Conservation (phyloP, 768 basidiomycete genomes). For the Ephemerocybe angulata region DNA sequence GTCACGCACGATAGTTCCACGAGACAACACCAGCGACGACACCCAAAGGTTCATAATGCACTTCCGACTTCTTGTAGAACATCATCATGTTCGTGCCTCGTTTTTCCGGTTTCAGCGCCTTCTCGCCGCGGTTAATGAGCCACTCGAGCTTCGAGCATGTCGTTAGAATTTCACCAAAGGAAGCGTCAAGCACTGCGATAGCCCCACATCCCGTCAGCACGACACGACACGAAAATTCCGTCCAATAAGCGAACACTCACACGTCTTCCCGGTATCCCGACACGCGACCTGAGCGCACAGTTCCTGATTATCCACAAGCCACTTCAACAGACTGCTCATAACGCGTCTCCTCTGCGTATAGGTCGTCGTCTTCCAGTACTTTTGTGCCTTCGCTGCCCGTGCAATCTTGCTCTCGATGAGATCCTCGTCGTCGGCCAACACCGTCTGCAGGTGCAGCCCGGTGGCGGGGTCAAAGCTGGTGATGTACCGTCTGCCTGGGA, state of each 20-base stretch:
- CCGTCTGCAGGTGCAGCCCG: conserved; percentile 73
- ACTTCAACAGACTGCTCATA: conserved; percentile 81
- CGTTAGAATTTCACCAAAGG: conserved; percentile 91
- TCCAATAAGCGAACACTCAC: conserved; percentile 42
- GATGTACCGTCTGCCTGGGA: conserved; percentile 61
- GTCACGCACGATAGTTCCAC: conserved; percentile 81
- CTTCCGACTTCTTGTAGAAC: conserved; percentile 71
- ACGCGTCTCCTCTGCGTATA: conserved; percentile 82
- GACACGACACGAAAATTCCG: not conserved
- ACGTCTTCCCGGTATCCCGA: conserved; percentile 93
- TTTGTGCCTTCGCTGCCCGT: conserved; percentile 62
- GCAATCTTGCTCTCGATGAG: conserved; percentile 75
- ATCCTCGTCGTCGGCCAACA: conserved; percentile 66
- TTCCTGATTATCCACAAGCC: conserved; percentile 91
- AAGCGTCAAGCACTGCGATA: conserved; percentile 80
- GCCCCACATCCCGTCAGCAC: conserved; percentile 1
- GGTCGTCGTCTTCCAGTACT: conserved; percentile 66
- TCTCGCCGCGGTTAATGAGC: conserved; percentile 83
- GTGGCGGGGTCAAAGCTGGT: conserved; percentile 93
- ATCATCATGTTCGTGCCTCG: conserved; percentile 66
- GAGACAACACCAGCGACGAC: conserved; percentile 91
- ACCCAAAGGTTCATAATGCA: conserved; percentile 88
- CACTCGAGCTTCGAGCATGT: conserved; percentile 94
- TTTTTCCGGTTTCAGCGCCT: conserved; percentile 66
- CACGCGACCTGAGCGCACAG: conserved; percentile 82